Evolutionary conservation across 1,139 yeast genomes (phyloP), one percentile per base, ranked within the genome.

Genomic region (Blastobotrys malaysiensis): DNA sequence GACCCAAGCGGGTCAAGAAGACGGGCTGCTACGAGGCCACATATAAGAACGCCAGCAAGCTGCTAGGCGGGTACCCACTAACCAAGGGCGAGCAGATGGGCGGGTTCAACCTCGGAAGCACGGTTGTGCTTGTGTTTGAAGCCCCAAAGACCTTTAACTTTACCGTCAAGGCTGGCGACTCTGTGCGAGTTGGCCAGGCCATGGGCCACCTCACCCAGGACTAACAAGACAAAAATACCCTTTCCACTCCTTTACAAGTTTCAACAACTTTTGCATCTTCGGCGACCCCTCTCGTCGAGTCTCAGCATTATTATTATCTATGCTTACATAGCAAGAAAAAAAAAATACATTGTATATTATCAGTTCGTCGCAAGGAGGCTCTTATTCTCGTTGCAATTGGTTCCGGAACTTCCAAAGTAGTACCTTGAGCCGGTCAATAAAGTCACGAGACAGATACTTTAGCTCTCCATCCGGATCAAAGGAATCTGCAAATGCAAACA

Each of bases 61-160:
- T 86, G n/a, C 75, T 91, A 50, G 88, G 91, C 4, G 99, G 99
- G 3, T 83, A 81, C 65, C 99, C 99, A 1, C 78, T 93, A 57
- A 76, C 82, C 22, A 90, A 88, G 70, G 99, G 99, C 45, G 89
- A 89, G 67, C 97, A 95, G 71, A 87, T 95, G 78, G 99, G 99
- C 48, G 99, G 99, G 0, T 95, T 95, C 72, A 88, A 88, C 74
- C 77, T 95, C 53, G 99, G 99, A 0, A 86, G 96, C 43, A 95
- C 99, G 0, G 95, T 95, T 26, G 99, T 95, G 16, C 77, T 95
- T 59, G 95, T 95, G 31, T 95, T 95, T 73, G 99, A 95, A 71
- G 99, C 98, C 1, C 99, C 99, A 43, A 67, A 69, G 49, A 78
- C 77, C 54, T 95, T 91, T 71, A 73, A 81, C 66, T 95, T 91